Evolutionary conservation across 2,329 filamentous ascomycete species (phyloP), one percentile per base, ranked within the genome.

Genomic region (Phyllosticta paracitricarpa): DNA sequence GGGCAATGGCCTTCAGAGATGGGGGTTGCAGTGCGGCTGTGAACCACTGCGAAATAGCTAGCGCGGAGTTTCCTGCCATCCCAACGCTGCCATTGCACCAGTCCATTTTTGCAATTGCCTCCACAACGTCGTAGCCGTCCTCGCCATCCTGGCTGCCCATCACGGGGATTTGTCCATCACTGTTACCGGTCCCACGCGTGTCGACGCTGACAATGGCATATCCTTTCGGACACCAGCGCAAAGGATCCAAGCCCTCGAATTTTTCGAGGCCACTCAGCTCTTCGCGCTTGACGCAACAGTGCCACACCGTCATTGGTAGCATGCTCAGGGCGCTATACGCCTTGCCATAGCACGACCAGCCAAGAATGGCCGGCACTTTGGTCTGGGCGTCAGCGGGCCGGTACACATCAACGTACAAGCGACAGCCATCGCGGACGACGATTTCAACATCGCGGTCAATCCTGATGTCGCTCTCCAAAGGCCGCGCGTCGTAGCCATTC

Each of bases 381-480:
- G 66, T 68, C 14, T 64, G 61, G 17, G 62, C 61, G 28, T 68
- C 66, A 1, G 74, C 68, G 0, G 77, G 77, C 5, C 78, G 70
- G 64, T 77, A 79, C 35, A 80, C 71, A 56, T 81, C 78, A 8
- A 70, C 70, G 63, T 78, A 79, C 0, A 80, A 68, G 0, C 67
- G 68, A 10, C 63, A 68, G 22, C 78, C 77, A 63, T 80, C 77
- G 54, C 76, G 71, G 1, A 78, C 70, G 3, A 67, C 65, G 51
- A 80, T 75, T 48, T 74, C 72, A 30, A 79, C 73, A 65, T 80
- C 77, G 61, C 78, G 76, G 5, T 79, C 75, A n/a, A 79, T 66
- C 1, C 66, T 68, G 53, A 80, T 78, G 54, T 76, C 72, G 56
- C 68, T 72, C 56, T 68, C 65, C 14, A 76, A 65, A 6, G 70